phyloP scores from a whole-genome alignment of 1,284 basidiomycete genomes.

The Rhodotorula sp. region DNA sequence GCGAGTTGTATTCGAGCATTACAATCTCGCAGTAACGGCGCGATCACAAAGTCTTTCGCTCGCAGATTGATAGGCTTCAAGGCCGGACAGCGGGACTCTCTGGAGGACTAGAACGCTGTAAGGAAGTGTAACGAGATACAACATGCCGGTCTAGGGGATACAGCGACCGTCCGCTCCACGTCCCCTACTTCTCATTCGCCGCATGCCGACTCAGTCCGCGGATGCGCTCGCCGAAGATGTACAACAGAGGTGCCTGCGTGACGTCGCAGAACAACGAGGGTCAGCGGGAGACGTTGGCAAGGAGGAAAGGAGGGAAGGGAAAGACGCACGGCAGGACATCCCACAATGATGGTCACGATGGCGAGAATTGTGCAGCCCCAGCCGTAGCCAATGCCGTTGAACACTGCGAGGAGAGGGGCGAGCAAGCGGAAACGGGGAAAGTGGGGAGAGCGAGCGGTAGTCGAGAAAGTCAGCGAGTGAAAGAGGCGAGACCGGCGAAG shows the following conservation, averaged over 20 bases:
- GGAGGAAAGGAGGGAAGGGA: not conserved
- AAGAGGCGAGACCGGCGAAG: not conserved
- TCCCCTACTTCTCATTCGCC: not conserved
- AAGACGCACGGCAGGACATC: slow-evolving; percentile 44
- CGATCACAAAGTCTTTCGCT: not conserved
- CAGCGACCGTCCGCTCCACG: no score
- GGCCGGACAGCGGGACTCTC: not conserved
- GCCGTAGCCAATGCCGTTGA: slow-evolving; percentile 44
- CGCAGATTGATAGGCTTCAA: not conserved
- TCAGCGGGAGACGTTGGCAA: not conserved
- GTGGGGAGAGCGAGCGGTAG: not conserved
- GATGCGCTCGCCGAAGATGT: slow-evolving; percentile 28
- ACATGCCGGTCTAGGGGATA: no score
- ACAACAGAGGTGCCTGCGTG: slow-evolving; percentile 13
- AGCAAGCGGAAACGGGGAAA: no score
- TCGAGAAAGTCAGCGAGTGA: not conserved
- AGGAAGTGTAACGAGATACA: not conserved
- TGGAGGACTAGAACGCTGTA: not conserved
- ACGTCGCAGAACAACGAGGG: not conserved
- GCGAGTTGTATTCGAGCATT: no score
- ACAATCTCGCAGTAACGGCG: no score
- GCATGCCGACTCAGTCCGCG: slow-evolving; percentile 13
- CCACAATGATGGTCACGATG: slow-evolving; percentile 41
- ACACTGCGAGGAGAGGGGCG: slow-evolving; percentile 31
- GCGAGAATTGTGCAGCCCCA: slow-evolving; percentile 48